Conservation (phyloP, 2,329 filamentous ascomycete genomes). For the Passalora sequoiae region DNA sequence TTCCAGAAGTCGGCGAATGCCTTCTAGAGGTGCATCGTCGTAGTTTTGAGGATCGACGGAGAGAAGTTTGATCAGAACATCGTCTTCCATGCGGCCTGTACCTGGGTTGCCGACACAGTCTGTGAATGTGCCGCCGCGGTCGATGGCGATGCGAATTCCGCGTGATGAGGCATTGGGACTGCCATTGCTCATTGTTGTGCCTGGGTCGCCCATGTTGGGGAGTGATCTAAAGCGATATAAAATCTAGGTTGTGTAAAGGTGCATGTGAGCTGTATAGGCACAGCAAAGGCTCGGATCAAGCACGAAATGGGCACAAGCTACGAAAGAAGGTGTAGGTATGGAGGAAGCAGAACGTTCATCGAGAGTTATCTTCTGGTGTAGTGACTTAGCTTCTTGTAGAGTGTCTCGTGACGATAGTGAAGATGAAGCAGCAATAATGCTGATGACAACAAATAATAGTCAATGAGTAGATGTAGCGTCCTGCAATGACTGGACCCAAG, state of each 20-base stretch:
- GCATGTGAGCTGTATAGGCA: neutral
- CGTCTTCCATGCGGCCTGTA: constrained; percentile 62
- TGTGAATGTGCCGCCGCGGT: constrained; percentile 83
- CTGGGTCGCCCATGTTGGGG: constrained; percentile 12
- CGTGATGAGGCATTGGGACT: constrained; percentile 33
- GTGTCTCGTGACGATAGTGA: too few species aligned
- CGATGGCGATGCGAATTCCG: constrained; percentile 70
- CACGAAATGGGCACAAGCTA: neutral
- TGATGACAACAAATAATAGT: too few species aligned
- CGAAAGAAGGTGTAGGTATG: neutral
- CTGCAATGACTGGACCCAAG: too few species aligned
- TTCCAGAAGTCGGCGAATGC: constrained; percentile 78
- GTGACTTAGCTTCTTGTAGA: neutral
- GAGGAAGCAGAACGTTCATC: constrained; percentile 1
- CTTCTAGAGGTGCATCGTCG: constrained; percentile 82
- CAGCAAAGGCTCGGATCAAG: neutral
- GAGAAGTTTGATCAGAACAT: constrained; percentile 79
- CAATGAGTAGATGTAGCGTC: too few species aligned
- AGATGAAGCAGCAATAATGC: too few species aligned
- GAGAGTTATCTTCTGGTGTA: neutral
- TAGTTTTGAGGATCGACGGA: constrained; percentile 90
- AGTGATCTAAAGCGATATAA: neutral
- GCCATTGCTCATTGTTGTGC: constrained; percentile 12
- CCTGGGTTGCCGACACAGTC: constrained; percentile 82
- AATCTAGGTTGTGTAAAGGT: neutral